Base-by-base conservation (phyloP, 495 filamentous ascomycete species). In the Cercophora scortea region DNA sequence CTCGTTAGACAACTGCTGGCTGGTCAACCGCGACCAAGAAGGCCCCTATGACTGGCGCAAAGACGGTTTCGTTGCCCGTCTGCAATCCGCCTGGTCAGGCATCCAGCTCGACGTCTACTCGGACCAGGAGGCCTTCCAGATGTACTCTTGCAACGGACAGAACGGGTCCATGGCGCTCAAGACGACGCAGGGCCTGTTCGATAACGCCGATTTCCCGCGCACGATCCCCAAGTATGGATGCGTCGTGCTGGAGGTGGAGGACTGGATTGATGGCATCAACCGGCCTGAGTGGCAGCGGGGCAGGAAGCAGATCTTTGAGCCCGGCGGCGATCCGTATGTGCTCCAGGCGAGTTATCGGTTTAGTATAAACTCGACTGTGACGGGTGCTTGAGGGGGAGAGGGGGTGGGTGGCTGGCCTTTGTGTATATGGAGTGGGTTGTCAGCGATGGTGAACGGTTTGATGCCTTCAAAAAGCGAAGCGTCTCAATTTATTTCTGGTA, bases 231-330 rank as follows among this genome's bases (percentile, higher is more conserved):
- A 88, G 69, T 85, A 85, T 61, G 86, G 86, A 25, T 92, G 86
- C 61, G 45, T 89, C 45, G 86, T 89, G 25, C 74, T 90, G 57
- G 79, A 82, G 58, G 78, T 81, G 19, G 68, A 83, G 71, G 79
- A 84, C 61, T 92, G 82, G 81, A 90, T 92, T 60, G 87, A 89
- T 61, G 86, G 72, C 18, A 88, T 92, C 69, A 90, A 90, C 65
- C 72, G 90, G 51, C 87, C 87, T 8, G 72, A 87, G 64, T 92
- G 88, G 88, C 83, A 80, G 11, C 78, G 85, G 53, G 55, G 67
- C 45, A 60, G 54, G 50, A 81, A 78, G 68, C 81, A 86, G 67
- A 74, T 88, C 60, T 85, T 71, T 60, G 72, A 70, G n/a, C 83
- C 85, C n/a, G 76, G 75, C 19, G 78, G 74, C 35, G 77, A 75